Evolutionary conservation across 2,329 filamentous ascomycete species (phyloP), one percentile per base, ranked within the genome.

Genomic region (Exophiala alcalophila): DNA sequence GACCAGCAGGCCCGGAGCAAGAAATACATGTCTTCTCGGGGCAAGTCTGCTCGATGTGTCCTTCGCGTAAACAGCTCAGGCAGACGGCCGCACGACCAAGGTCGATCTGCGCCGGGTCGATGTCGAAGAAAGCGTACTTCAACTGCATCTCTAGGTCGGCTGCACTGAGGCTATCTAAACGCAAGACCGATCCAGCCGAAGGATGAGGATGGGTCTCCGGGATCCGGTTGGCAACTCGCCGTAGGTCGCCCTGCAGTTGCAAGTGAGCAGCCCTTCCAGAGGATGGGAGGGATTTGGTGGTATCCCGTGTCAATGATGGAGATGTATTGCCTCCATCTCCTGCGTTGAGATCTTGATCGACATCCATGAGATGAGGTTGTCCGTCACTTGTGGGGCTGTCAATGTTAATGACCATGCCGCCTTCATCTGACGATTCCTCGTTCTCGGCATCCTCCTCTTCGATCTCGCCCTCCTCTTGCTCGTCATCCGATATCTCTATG

Each of bases 11-110:
- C n/a, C n/a, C 57, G 24, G 62, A 60, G 49, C 70, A 73, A 51
- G 72, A 64, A 20, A 60, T 49, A 50, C 70, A 73, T 57, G 66
- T 45, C 33, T 65, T 66, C 23, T 58, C 57, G 3, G 68, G 67
- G 53, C 70, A 73, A 23, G 63, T 57, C 19, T 65, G 60, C 14
- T 61, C 57, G 44, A 69, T 55, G 48, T 73, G 70, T 4, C 69
- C 70, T 46, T 64, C 57, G 16, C 58, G 52, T 40, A 68, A 57
- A 49, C 68, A 71, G 39, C 66, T 61, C 12, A 62, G 62, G 46
- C 70, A 73, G 15, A 62, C 57, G 16, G 69, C 57, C 5, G 68
- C 66, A 8, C 65, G 53, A 30, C 59, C 61, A 16, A 69, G 60
- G 50, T 71, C 64, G 30, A 70, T 57, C 15, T 64, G 57, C 35